Percentiles rank a stretch among this genome's conserved stretches.
phyloP scores from a whole-genome alignment of 768 basidiomycete species.

The Calocybe indica region DNA sequence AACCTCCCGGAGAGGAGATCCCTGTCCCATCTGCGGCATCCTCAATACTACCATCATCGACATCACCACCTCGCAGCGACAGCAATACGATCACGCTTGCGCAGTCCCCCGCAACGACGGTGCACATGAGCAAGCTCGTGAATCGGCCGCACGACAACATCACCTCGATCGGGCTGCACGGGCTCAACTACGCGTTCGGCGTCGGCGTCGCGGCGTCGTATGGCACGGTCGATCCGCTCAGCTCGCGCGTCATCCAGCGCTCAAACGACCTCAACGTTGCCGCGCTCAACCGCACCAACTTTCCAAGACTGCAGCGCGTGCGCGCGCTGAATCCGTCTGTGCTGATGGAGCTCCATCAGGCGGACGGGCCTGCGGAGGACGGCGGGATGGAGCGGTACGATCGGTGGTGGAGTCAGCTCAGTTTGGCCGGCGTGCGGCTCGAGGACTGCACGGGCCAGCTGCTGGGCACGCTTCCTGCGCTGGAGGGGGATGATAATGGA shows the following conservation, averaged over 20 bases:
- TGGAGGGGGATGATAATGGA: slow-evolving; percentile 19
- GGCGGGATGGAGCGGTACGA: slow-evolving; percentile 56
- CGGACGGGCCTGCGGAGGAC: slow-evolving; percentile 39
- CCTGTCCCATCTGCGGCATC: slow-evolving; percentile 6
- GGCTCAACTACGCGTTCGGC: slow-evolving; percentile 64
- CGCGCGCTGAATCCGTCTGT: slow-evolving; percentile 52
- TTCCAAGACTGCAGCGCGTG: slow-evolving; percentile 56
- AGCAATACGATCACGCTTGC: slow-evolving; percentile 8
- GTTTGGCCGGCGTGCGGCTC: slow-evolving; percentile 43
- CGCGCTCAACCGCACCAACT: slow-evolving; percentile 45
- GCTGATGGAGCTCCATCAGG: slow-evolving; percentile 51
- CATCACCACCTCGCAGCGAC: too few relatives aligned
- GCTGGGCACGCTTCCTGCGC: slow-evolving; percentile 46
- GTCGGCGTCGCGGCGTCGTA: slow-evolving; percentile 46
- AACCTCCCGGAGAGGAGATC: slow-evolving; percentile 8
- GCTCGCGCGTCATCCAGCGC: slow-evolving; percentile 38
- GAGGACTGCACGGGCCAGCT: slow-evolving; percentile 73
- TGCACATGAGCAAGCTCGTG: slow-evolving; percentile 33
- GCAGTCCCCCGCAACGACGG: slow-evolving; percentile 9
- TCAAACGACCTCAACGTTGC: slow-evolving; percentile 65
- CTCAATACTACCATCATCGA: too few relatives aligned
- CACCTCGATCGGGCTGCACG: slow-evolving; percentile 61
- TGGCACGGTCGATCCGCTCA: slow-evolving; percentile 34
- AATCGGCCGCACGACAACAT: slow-evolving; percentile 52
- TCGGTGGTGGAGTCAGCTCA: slow-evolving; percentile 58